phyloP scores from a whole-genome alignment of 139 green algal species.

The Micractinium conductrix region DNA sequence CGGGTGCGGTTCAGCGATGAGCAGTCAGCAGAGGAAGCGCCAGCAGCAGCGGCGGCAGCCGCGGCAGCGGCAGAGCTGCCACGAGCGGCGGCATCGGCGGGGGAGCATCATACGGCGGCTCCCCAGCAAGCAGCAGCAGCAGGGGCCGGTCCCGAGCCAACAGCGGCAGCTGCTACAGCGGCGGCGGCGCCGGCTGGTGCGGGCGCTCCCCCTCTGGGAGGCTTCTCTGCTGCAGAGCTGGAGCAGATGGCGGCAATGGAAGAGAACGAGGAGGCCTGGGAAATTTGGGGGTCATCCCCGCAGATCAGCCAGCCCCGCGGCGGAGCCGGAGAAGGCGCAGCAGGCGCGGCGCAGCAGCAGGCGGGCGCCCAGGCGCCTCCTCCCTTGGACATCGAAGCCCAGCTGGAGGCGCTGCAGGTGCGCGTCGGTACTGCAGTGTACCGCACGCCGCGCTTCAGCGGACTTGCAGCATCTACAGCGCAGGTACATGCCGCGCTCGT shows the following conservation, averaged over 20 bases:
- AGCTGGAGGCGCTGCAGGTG: conserved; percentile 41
- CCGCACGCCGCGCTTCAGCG: no score
- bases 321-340: not conserved
- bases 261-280: not conserved
- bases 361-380: not conserved
- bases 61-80: not conserved
- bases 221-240: conserved; percentile 29
- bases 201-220: not conserved
- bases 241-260: not conserved
- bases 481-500: no score
- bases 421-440: no score
- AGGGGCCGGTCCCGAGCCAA: no score
- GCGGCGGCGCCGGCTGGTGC: not conserved
- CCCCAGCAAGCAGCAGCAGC: not conserved
- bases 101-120: not conserved
- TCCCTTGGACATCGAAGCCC: conserved; percentile 36
- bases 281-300: not conserved
- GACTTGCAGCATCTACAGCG: no score
- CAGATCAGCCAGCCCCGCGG: not conserved
- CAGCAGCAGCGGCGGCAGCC: not conserved
- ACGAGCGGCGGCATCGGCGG: not conserved
- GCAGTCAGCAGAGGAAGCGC: not conserved
- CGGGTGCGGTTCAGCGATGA: not conserved
- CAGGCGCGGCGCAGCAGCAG: not conserved
- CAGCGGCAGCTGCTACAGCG: not conserved